Conservation (phyloP, 805 yeast genomes). For the Saturnispora quitensis region DNA sequence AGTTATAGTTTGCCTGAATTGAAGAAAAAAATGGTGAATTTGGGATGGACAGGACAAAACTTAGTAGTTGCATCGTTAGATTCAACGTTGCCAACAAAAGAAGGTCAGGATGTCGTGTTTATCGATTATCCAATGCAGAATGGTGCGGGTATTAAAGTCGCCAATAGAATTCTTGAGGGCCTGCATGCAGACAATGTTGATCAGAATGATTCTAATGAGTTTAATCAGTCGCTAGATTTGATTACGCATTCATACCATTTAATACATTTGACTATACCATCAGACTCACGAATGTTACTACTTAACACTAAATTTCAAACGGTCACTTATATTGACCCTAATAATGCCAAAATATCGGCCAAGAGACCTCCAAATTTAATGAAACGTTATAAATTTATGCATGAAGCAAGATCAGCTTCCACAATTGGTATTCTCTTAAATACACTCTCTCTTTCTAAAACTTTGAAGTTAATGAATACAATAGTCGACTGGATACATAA, state of each 20-base stretch:
- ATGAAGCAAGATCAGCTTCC: constrained; percentile 81
- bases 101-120: constrained; percentile 18
- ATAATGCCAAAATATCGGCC: constrained; percentile 22
- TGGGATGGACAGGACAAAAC: constrained; percentile 11
- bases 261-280: constrained; percentile 66
- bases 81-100: constrained; percentile 10
- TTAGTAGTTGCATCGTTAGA: constrained; percentile 35
- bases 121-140: constrained; percentile 17
- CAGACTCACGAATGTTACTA: constrained; percentile 68
- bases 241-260: constrained; percentile 41
- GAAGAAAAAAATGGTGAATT: constrained; percentile 24
- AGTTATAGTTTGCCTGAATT: constrained; percentile 37
- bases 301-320: constrained; percentile 61
- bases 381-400: constrained; percentile 81
- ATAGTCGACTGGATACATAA: constrained; percentile 51
- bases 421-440: constrained; percentile 88
- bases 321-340: constrained; percentile 43
- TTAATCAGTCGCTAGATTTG: constrained; percentile 23
- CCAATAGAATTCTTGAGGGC: constrained; percentile 28
- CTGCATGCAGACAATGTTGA: constrained; percentile 11
- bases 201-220: constrained; percentile 10
- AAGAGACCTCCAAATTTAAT: constrained; percentile 75
- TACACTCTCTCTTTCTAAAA: constrained; percentile 73
- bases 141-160: constrained; percentile 13
- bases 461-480: constrained; percentile 54